These are phyloP conservation scores for Exophiala xenobiotica DNA, from an alignment of 2,329 filamentous ascomycete species.

Conservation along the genomic window DNA sequence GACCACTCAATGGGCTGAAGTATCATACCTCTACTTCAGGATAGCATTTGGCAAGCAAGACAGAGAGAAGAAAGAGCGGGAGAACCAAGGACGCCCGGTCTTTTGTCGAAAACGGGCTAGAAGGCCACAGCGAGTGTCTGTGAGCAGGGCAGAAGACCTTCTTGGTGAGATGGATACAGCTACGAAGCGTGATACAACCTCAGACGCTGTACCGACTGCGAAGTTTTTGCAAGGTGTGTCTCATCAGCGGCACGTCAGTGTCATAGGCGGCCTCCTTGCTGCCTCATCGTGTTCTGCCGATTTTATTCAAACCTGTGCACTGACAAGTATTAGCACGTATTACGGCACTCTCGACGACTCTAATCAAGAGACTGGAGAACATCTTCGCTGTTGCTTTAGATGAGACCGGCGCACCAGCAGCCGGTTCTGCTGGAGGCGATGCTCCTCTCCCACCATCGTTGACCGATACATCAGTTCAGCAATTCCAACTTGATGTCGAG, in stretches of 20 bases:
- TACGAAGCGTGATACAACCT: constrained; percentile 11
- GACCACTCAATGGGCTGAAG: no score
- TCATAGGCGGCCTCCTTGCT: neutral
- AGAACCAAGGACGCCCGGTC: no score
- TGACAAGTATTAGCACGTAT: constrained; percentile 22
- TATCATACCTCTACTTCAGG: no score
- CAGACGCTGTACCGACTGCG: constrained; percentile 22
- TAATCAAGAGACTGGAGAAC: constrained; percentile 28
- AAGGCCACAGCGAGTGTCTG: neutral
- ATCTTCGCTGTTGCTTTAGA: constrained; percentile 26
- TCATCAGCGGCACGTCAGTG: neutral
- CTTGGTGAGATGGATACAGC: constrained; percentile 11
- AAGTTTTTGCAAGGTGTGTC: constrained; percentile 26
- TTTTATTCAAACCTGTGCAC: neutral
- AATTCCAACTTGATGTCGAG: constrained; percentile 53
- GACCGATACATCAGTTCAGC: constrained; percentile 57
- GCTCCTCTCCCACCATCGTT: constrained; percentile 19
- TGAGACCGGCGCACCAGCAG: constrained; percentile 8
- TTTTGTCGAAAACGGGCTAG: no score
- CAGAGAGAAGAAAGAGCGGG: no score
- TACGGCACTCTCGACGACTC: constrained; percentile 22
- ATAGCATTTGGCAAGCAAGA: no score
- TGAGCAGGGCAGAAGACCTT: neutral
- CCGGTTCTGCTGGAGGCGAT: constrained; percentile 1
- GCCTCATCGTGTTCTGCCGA: neutral